Evolutionary conservation across 2,329 filamentous ascomycete genomes (phyloP), one percentile per base, ranked within the genome.

Genomic region (Colletotrichum lindemuthianum): DNA sequence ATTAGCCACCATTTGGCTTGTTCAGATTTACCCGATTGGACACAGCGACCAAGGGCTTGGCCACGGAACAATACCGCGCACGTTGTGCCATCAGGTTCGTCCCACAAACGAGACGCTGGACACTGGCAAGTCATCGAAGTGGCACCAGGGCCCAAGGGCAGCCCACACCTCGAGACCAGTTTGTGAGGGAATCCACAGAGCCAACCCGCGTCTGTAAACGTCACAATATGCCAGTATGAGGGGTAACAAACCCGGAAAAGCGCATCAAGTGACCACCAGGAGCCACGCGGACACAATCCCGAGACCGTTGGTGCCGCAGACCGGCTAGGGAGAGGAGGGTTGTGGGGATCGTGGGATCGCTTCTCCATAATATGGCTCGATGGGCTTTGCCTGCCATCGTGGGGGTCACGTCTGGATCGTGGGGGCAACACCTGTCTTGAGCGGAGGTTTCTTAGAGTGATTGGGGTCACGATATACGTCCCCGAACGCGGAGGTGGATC

Each of bases 401-500:
- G 57, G 61, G 61, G 61, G 50, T 60, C 57, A 45, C 6, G 45
- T 33, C 24, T 24, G 24, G 24, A 4, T 4, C 24, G 24, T 50
- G 51, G 54, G 57, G 50, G 49, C 15, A 16, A 12, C 4, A 16
- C 15, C 7, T 57, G 36, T 12, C 15, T 36, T 39, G 57, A 40
- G 37, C 33, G 41, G 33, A 64, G 44, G 50, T 15, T 24, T 33
- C 24, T 12, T 40, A 16, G 44, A 58, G 44, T 32, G 16, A 32
- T 43, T 50, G 50, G 49, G 45, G 45, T 48, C 41, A 50, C 34
- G 16, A 45, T 45, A 43, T 50, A 24, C 37, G 43, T 33, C 49
- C 56, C 50, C 39, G 50, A 47, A 39, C 40, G 12, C 10, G 34
- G 40, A 16, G 34, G 51, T 65, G 61, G 57, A 56, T 16, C 40